Evolutionary conservation across 2,329 filamentous ascomycete species (phyloP), one percentile per base, ranked within the genome.

Genomic region (Calycina marina): DNA sequence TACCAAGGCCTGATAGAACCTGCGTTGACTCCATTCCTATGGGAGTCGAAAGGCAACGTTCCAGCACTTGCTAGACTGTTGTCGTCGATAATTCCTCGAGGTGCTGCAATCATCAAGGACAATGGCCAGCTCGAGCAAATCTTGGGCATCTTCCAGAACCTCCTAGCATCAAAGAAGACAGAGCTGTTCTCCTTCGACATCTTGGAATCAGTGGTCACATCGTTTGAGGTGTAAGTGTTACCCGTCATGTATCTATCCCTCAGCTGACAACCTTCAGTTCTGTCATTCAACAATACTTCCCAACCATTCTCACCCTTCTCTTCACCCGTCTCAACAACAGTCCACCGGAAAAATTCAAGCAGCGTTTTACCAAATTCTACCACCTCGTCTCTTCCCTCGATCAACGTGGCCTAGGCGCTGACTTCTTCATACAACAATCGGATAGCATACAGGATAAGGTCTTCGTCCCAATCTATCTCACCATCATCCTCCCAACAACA

Each of bases 81-180:
- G 28, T 74, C 78, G 8, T 80, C 84, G 11, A 79, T 96, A 45
- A 78, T 96, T 44, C 76, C 82, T 11, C 77, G 81, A 44, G 80
- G 78, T 15, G 68, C 77, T 3, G 62, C 74, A 36, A 67, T 73
- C 26, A 85, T 98, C 45, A 61, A 81, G 12, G 67, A 72, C 14
- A 76, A 80, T 49, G 80, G 86, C 46, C 84, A 94, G 55, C 56
- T 94, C 25, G 83, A 92, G 52, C 74, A 81, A 3, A 74, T 96
- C 30, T 67, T 98, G n/a, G 83, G 85, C 36, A 90, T 98, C 41
- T 98, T 96, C 65, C 88, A 96, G 55, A 86, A 83, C 49, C 69
- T 98, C 8, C 65, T 94, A 25, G 67, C 69, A 3, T 75, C 71
- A 43, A 53, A 51, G 31, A 47, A 40, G 31, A 86, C 86, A 30